Evolutionary conservation across 176 grass and related monocot species (phyloP).

Genomic region (Eleusine indica): DNA sequence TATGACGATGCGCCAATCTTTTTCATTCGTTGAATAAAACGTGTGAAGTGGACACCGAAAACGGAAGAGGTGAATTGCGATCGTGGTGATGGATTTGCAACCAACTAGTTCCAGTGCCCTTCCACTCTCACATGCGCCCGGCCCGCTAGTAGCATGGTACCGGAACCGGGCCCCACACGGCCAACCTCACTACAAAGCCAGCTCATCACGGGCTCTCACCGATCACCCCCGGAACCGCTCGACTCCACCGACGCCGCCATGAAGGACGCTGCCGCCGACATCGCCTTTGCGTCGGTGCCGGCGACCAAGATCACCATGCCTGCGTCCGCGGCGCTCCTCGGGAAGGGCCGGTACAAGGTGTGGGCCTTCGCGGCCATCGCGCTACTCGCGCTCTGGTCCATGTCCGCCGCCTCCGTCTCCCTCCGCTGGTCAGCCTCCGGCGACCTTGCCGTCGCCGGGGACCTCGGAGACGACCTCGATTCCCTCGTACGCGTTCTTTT

Average conservation of each 20-base stretch:
- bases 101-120: background rate
- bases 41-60: background rate
- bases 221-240: background rate
- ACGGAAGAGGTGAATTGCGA: background rate
- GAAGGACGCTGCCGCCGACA: slow-evolving; percentile 43
- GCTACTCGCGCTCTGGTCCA: slow-evolving; percentile 94
- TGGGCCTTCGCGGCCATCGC: slow-evolving; percentile 89
- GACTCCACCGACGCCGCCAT: slow-evolving; percentile 45
- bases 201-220: background rate
- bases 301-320: slow-evolving; percentile 45
- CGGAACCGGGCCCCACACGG: slow-evolving; percentile 33
- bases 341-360: slow-evolving; percentile 84
- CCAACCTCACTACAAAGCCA: slow-evolving; percentile 55
- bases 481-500: slow-evolving; percentile 39
- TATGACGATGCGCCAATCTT: background rate
- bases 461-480: slow-evolving; percentile 58
- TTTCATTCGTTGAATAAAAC: background rate
- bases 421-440: slow-evolving; percentile 76
- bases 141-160: background rate
- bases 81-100: background rate
- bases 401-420: slow-evolving; percentile 85
- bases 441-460: slow-evolving; percentile 36
- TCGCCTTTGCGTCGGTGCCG: slow-evolving; percentile 9
- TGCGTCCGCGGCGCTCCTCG: slow-evolving; percentile 12
- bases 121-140: background rate